Percentiles rank a stretch among this genome's conserved stretches.
Conservation (phyloP, 495 filamentous ascomycete genomes). For the Aspergillus baeticus region DNA sequence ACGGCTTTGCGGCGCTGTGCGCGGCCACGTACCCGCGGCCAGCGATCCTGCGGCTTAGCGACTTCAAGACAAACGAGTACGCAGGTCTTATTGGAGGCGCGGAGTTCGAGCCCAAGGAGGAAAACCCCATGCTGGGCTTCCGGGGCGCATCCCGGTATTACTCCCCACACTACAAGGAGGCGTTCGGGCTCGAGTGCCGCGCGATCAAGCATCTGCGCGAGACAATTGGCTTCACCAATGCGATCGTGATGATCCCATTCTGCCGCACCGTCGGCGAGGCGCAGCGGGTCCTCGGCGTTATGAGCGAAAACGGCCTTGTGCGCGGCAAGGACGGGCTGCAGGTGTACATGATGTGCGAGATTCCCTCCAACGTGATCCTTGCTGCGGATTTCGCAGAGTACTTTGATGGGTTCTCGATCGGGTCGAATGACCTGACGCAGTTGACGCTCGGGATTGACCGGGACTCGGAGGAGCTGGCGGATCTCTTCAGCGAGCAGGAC, state of each 20-base stretch:
- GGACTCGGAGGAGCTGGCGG: conserved; percentile 31
- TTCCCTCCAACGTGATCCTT: conserved; percentile 37
- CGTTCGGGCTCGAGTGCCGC: conserved; percentile 36
- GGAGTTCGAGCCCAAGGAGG: conserved; percentile 34
- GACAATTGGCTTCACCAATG: conserved; percentile 34
- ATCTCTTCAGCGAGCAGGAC: conserved; percentile 35
- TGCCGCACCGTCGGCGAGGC: conserved; percentile 35
- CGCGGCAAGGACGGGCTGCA: conserved; percentile 32
- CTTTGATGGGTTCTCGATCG: conserved; percentile 42
- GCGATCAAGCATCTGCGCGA: conserved; percentile 37
- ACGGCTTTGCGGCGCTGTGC: conserved; percentile 34
- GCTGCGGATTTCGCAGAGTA: conserved; percentile 26
- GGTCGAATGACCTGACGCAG: conserved; percentile 40
- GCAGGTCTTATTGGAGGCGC: conserved; percentile 34
- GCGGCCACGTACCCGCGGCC: conserved; percentile 31
- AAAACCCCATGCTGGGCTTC: conserved; percentile 41
- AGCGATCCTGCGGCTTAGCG: conserved; percentile 36
- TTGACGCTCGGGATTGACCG: conserved; percentile 36
- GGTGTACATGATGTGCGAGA: conserved; percentile 42
- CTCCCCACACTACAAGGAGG: conserved; percentile 34
- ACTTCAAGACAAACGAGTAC: conserved; percentile 44
- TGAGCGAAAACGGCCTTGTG: conserved; percentile 31
- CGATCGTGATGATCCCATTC: conserved; percentile 39
- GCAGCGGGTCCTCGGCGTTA: conserved; percentile 27
- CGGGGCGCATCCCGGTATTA: conserved; percentile 39